Evolutionary conservation across 257 asterid genomes (phyloP), one percentile per base, ranked within the genome.

Genomic region (Capsicum pubescens): DNA sequence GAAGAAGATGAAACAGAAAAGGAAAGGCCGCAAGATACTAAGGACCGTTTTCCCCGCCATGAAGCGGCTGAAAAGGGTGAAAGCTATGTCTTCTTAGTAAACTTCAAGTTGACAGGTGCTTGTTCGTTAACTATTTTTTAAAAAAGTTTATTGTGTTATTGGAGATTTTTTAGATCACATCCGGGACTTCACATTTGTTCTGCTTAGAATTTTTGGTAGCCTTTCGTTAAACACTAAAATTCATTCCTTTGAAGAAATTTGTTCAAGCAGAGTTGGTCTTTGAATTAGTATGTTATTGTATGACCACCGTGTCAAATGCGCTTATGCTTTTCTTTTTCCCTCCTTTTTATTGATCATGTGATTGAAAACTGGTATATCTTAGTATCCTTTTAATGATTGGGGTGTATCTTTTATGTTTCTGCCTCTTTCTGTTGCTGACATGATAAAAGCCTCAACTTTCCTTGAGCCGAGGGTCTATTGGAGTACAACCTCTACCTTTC

Each of bases 1-100:
- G 88, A 93, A 89, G 69, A 97, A 89, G 90, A 63, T 54, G 66
- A 92, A 88, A 87, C 87, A 52, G 89, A 93, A 88, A 92, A 94
- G 88, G 91, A 93, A 85, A 80, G 89, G 83, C 42, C 71, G 87
- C 36, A 89, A 87, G 71, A 78, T 84, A 26, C 82, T 85, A 15
- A 87, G 82, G 87, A 52, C 88, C 1, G 52, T 68, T 64, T 84
- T 87, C 58, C 91, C 88, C 63, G 87, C 84, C 19, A 60, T 85
- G 80, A 88, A 86, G 83, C 78, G 85, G 21, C 58, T 83, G 81
- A 85, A 74, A 80, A 86, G 57, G 68, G 61, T 63, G 56, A 66
- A 77, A 46, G 70, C 85, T 54, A 50, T 83, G 35, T 76, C 87
- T 72, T 57, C 60, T 52, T 84, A 64, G 55, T 76, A 14, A 76